phyloP scores from a whole-genome alignment of 352 stramenopile species.

The Phytopythium oedochilum region DNA sequence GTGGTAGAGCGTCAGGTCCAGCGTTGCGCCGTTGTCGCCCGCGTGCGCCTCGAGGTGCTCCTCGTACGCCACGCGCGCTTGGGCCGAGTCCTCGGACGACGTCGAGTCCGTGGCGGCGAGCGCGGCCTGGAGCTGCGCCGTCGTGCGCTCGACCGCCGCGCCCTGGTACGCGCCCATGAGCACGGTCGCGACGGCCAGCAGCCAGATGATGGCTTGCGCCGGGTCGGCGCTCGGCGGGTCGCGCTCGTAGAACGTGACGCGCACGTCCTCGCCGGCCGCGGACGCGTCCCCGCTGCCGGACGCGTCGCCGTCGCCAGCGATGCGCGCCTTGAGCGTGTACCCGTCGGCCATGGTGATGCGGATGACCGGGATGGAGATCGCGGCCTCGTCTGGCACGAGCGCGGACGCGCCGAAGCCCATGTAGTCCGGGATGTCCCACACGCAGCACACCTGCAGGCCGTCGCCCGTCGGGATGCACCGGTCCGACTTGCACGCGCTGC shows the following conservation, averaged over 20 bases:
- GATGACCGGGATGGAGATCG: slow-evolving; percentile 68
- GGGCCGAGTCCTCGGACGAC: slow-evolving; percentile 41
- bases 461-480: slow-evolving; percentile 60
- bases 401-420: slow-evolving; percentile 53
- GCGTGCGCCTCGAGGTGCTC: slow-evolving; percentile 41
- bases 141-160: slow-evolving; percentile 56
- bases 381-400: slow-evolving; percentile 23
- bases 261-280: slow-evolving; percentile 18
- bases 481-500: slow-evolving; percentile 38
- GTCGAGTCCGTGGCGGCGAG: slow-evolving; percentile 42
- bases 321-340: slow-evolving; percentile 39
- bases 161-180: slow-evolving; percentile 72
- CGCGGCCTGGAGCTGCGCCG: slow-evolving; percentile 46
- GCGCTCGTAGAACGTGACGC: slow-evolving; percentile 64
- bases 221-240: slow-evolving; percentile 52
- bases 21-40: slow-evolving; percentile 46
- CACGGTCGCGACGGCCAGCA: slow-evolving; percentile 69
- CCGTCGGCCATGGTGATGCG: slow-evolving; percentile 61
- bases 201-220: slow-evolving; percentile 70
- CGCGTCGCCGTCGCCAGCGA: slow-evolving; percentile 1
- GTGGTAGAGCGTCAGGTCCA: slow-evolving; percentile 88
- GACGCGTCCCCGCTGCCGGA: slow-evolving; percentile 6
- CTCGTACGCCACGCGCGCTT: slow-evolving; percentile 45
- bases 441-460: slow-evolving; percentile 61
- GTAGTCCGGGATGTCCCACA: slow-evolving; percentile 71